Conservation (phyloP, 768 basidiomycete species). For the Boletus barrowsii region DNA sequence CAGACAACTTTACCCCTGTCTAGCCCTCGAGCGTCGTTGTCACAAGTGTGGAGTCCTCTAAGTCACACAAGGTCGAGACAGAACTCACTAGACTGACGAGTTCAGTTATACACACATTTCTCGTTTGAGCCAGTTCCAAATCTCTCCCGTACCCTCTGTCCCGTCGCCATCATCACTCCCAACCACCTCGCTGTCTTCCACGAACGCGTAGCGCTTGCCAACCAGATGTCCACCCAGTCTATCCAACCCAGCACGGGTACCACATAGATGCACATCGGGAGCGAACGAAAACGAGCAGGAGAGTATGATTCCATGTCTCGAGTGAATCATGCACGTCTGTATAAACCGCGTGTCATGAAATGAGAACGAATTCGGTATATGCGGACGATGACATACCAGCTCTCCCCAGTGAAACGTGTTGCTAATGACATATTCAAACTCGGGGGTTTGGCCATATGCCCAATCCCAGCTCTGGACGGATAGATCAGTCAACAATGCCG, state of each 20-base stretch:
- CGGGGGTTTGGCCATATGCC: constrained; percentile 90
- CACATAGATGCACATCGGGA: background rate
- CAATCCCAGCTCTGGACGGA: constrained; percentile 83
- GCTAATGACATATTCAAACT: constrained; percentile 68
- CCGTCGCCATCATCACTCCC: background rate
- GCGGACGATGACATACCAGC: constrained; percentile 31
- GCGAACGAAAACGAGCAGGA: constrained; percentile 12
- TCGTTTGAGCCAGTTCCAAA: constrained; percentile 26
- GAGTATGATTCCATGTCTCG: constrained; percentile 59
- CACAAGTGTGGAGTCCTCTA: too few relatives aligned
- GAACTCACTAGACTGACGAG: background rate
- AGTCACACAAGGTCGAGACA: too few relatives aligned
- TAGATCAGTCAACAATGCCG: background rate
- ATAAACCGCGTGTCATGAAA: background rate
- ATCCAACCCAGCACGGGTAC: background rate
- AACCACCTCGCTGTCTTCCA: constrained; percentile 25
- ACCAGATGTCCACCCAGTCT: constrained; percentile 26
- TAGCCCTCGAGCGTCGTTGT: too few relatives aligned
- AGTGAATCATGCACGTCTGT: constrained; percentile 47
- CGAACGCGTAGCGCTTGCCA: constrained; percentile 40
- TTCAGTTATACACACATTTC: constrained; percentile 18
- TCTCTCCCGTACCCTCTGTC: constrained; percentile 12
- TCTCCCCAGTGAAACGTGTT: constrained; percentile 51
- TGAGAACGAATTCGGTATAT: background rate
- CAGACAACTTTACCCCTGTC: constrained; percentile 1